These are phyloP conservation scores for Auxenochlorella protothecoides DNA, from an alignment of 139 green algal species.

Conservation along the genomic window DNA sequence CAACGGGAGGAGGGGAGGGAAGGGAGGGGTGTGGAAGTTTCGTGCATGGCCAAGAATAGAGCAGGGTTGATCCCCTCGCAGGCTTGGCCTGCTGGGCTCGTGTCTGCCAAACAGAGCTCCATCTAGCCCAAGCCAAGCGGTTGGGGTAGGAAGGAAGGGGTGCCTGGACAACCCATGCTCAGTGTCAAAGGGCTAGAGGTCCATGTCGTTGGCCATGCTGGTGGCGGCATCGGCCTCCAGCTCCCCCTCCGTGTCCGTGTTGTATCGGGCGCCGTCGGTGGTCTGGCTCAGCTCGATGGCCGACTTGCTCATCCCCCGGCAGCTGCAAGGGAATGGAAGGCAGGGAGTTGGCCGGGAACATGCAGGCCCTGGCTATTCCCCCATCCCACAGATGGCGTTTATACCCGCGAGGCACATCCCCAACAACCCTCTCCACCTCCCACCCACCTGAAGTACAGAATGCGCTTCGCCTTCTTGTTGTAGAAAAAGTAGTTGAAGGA, in stretches of 20 bases:
- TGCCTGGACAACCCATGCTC: too few species aligned
- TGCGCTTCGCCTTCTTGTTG: conserved; percentile 92
- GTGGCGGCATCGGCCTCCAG: conserved; percentile 32
- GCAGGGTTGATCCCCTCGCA: too few species aligned
- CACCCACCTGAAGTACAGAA: conserved; percentile 74
- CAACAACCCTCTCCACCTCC: conserved; percentile 6
- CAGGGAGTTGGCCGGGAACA: too few species aligned
- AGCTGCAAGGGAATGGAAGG: background rate
- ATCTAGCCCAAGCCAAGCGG: too few species aligned
- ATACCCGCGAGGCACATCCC: too few species aligned
- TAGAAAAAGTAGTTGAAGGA: conserved; percentile 99
- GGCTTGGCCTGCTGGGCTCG: too few species aligned
- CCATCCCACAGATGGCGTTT: background rate
- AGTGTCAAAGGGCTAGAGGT: conserved; percentile 29
- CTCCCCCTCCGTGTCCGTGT: conserved; percentile 27
- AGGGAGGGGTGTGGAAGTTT: too few species aligned
- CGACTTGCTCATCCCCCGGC: conserved; percentile 32
- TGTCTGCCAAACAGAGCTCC: too few species aligned
- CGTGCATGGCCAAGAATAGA: too few species aligned
- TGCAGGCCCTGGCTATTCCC: background rate
- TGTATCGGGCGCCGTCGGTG: conserved; percentile 13
- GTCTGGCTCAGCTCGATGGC: conserved; percentile 37
- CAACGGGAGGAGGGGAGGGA: too few species aligned
- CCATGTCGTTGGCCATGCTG: conserved; percentile 65
- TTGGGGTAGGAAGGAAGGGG: too few species aligned